Evolutionary conservation across 345 rosid species (phyloP), one percentile per base, ranked within the genome.

Genomic region (Populus pruinosa): DNA sequence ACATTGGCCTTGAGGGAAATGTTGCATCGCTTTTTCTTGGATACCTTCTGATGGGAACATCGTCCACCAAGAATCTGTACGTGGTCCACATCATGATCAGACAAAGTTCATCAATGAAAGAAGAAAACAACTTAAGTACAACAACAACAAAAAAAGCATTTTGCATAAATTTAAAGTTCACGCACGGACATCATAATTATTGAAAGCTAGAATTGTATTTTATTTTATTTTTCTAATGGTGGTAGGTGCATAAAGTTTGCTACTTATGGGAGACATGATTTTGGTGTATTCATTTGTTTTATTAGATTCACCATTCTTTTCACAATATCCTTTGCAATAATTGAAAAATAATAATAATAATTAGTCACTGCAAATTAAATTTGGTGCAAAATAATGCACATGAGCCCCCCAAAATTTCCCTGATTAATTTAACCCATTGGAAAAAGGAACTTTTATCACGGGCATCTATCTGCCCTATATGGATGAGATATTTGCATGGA

Each of bases 61-160:
- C 98, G 27, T 94, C 98, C 6, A 94, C 98, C 3, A 90, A 86
- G 65, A 93, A 94, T 88, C 97, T 94, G 84, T 66, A 17, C 55
- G 55, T 49, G 5, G 35, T 29, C 68, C 78, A 49, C 50, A 64
- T 80, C 68, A 69, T 29, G 14, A 23, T 12, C 21, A 5, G 63
- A 36, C 75, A 55, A 21, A 59, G 5, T 17, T 49, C 36, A 44
- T 49, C 55, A 49, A 17, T 17, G 65, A 21, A 39, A 5, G 1
- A 76, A 68, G 33, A 35, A 38, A 72, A 20, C 12, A 18, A 66
- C 13, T 27, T 7, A n/a, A 2, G 16, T 5, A 64, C 35, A 29
- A 64, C 18, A 65, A 12, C 4, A 49, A 3, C 6, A 49, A 49
- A 49, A 49, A 49, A 3, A 13, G 50, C 50, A 13, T 44, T 13